Conservation (phyloP, 768 basidiomycete species). For the Suillus decipiens region DNA sequence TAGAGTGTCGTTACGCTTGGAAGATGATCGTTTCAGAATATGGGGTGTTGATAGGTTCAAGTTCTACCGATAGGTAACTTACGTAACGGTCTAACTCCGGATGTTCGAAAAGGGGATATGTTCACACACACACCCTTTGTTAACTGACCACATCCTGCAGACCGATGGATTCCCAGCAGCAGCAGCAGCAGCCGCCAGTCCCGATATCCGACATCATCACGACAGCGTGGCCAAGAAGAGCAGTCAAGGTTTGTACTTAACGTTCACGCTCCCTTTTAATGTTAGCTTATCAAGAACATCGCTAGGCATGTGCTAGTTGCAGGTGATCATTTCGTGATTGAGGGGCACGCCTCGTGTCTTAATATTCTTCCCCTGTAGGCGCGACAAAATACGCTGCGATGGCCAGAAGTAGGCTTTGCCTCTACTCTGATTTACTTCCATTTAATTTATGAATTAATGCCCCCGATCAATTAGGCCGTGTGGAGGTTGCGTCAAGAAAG, state of each 20-base stretch:
- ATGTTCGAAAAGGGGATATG: slow-evolving; percentile 27
- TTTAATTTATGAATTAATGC: slow-evolving; percentile 7
- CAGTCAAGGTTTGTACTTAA: slow-evolving; percentile 45
- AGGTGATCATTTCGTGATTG: slow-evolving; percentile 35
- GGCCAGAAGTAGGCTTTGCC: slow-evolving; percentile 43
- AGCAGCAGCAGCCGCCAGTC: slow-evolving; percentile 30
- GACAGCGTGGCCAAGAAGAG: slow-evolving; percentile 51
- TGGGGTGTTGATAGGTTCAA: too few species aligned
- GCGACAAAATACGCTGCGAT: slow-evolving; percentile 65
- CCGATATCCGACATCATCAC: slow-evolving; percentile 45
- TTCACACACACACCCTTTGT: slow-evolving; percentile 30
- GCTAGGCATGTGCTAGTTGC: slow-evolving; percentile 61
- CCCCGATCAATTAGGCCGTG: slow-evolving; percentile 47
- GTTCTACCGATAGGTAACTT: too few species aligned
- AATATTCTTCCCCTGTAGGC: slow-evolving; percentile 35
- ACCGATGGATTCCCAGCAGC: slow-evolving; percentile 37
- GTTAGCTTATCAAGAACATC: slow-evolving; percentile 16
- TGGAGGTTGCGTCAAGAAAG: slow-evolving; percentile 56
- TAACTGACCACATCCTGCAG: slow-evolving; percentile 29
- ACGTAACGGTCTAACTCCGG: neutral
- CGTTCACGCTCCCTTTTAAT: slow-evolving; percentile 12
- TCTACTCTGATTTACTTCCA: slow-evolving; percentile 3
- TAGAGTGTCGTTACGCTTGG: too few species aligned
- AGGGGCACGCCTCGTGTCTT: neutral
- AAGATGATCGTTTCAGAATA: too few species aligned